Evolutionary conservation across 345 rosid genomes (phyloP), one percentile per base, ranked within the genome.

Genomic region (Gossypioides kirkii): DNA sequence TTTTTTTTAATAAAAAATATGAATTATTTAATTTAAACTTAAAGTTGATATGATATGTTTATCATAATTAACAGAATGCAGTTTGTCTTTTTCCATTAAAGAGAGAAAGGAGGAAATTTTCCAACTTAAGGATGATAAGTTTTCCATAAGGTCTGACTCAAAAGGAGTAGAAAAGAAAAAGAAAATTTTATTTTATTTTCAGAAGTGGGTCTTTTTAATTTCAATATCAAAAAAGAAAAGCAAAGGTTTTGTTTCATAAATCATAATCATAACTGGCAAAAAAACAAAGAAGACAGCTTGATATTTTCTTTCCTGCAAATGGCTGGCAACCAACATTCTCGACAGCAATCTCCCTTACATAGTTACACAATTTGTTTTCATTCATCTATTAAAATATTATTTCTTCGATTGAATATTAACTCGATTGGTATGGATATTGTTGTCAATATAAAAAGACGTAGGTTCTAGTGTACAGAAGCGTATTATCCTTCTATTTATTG

Each of bases 281-380:
- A 64, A 18, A 12, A 6, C 16, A 49, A 14, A 43, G 66, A 62
- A n/a, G 53, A 63, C 14, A 32, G 28, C n/a, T 9, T 46, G 61
- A 64, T 59, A 63, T 70, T 73, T 76, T 68, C 46, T 68, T 59
- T 26, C 12, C 28, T 61, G 71, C 12, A 54, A 20, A 18, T 54
- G 59, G 73, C 80, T 78, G 84, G 79, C 77, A 69, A 70, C 52
- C 74, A 71, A 20, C 74, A 45, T 14, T 58, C 43, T 0, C 23
- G 13, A 13, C 23, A 42, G n/a, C 59, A n/a, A 23, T 41, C 64
- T 55, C 50, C 8, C 53, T 53, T 55, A 32, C 4, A 32, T 32
- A 32, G 38, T 32, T 32, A 5, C 38, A 32, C 38, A 32, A 32
- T 32, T 32, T 32, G 38, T 32, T 32, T 32, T 32, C 7, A 32